Conservation (phyloP, 2,329 filamentous ascomycete species). For the Trichoderma lentiforme region DNA sequence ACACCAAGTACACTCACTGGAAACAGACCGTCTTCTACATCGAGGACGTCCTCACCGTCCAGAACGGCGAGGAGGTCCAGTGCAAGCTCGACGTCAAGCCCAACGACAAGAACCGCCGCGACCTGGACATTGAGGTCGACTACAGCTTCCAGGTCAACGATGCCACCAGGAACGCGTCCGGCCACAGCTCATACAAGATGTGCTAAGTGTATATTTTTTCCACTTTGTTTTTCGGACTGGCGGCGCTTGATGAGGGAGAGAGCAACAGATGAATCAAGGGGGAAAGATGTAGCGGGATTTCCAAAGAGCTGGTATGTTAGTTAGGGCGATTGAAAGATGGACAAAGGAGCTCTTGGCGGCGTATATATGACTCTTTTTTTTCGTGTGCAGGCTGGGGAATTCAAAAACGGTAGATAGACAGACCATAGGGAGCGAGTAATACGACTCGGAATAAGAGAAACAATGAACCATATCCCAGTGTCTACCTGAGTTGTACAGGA, state of each 20-base stretch:
- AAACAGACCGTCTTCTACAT: constrained; percentile 99
- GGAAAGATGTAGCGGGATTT: neutral
- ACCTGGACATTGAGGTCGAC: constrained; percentile 84
- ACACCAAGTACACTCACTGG: constrained; percentile 99
- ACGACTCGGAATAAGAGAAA: constrained; percentile 6
- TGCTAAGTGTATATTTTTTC: constrained; percentile 43
- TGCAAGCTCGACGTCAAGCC: constrained; percentile 78
- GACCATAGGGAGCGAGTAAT: neutral
- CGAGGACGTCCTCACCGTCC: constrained; percentile 85
- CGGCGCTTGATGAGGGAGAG: neutral
- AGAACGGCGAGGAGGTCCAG: constrained; percentile 75
- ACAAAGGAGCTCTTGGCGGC: constrained; percentile 8
- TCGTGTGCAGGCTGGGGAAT: neutral
- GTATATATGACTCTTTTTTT: constrained; percentile 14
- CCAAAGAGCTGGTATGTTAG: neutral
- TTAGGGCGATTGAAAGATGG: neutral
- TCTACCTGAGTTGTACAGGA: neutral
- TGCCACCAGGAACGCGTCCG: constrained; percentile 62
- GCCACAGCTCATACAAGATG: constrained; percentile 77
- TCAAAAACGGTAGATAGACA: constrained; percentile 16
- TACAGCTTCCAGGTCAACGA: constrained; percentile 81
- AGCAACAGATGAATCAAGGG: neutral
- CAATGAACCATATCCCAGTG: neutral
- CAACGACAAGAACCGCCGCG: constrained; percentile 89
- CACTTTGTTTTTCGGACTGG: neutral